These are phyloP conservation scores for Lachnellula occidentalis DNA, from an alignment of 2,329 filamentous ascomycete species.

Conservation along the genomic window DNA sequence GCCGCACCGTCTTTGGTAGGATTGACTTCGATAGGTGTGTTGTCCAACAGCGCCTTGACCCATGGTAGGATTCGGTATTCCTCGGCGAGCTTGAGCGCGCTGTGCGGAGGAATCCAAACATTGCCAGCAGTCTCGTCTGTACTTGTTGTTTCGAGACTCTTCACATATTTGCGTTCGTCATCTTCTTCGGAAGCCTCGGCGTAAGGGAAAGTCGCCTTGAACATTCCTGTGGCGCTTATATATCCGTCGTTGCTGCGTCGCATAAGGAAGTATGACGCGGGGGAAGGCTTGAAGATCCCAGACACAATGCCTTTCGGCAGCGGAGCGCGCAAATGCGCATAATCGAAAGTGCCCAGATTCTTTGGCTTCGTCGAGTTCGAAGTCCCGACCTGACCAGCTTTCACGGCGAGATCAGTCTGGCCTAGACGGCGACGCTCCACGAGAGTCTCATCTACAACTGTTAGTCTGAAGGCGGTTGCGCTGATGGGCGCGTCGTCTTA, in stretches of 20 bases:
- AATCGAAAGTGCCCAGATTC: slow-evolving; percentile 82
- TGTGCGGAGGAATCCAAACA: slow-evolving; percentile 83
- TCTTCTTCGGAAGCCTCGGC: slow-evolving; percentile 68
- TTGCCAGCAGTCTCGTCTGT: slow-evolving; percentile 92
- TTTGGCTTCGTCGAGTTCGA: slow-evolving; percentile 67
- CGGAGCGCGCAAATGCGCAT: slow-evolving; percentile 89
- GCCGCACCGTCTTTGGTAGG: slow-evolving; percentile 42
- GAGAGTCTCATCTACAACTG: slow-evolving; percentile 25
- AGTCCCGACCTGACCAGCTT: slow-evolving; percentile 67
- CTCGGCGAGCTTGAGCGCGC: slow-evolving; percentile 75
- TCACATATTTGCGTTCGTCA: slow-evolving; percentile 75
- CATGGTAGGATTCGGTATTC: slow-evolving; percentile 83
- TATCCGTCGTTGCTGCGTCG: slow-evolving; percentile 79
- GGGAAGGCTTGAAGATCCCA: slow-evolving; percentile 81
- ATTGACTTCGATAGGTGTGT: slow-evolving; percentile 63
- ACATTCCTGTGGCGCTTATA: slow-evolving; percentile 85
- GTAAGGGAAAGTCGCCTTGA: slow-evolving; percentile 83
- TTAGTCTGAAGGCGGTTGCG: slow-evolving; percentile 17
- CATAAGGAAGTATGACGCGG: slow-evolving; percentile 96
- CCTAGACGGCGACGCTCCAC: slow-evolving; percentile 82
- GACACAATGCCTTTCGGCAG: slow-evolving; percentile 87
- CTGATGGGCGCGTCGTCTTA: slow-evolving; percentile 40
- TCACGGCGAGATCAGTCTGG: slow-evolving; percentile 83
- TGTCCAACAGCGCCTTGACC: slow-evolving; percentile 89
- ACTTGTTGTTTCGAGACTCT: slow-evolving; percentile 74